Base-by-base conservation (phyloP, 208 protist genomes). In the Trypanosoma platydactyli region DNA sequence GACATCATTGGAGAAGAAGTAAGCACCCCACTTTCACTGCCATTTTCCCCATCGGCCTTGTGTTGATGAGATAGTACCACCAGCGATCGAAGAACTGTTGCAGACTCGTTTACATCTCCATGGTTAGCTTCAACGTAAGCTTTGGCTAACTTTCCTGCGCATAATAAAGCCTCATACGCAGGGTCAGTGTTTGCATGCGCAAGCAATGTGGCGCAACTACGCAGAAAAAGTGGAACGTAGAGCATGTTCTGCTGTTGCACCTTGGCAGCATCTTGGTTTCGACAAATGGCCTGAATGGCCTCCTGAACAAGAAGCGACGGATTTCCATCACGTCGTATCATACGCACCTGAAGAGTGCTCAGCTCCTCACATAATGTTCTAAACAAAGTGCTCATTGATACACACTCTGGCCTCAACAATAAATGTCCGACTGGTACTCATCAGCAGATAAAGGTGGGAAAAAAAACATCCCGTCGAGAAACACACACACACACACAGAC, bases 301-400 rank as follows among this genome's bases (percentile, higher is more conserved):
- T 92, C 77, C 22, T 49, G 41, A 5, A 72, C 63, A 22, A 92
- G 41, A 15, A 51, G 41, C 12, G 33, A 0, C 0, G 76, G 84
- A 27, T 73, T 63, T n/a, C 75, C 86, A 13, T 86, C 68, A 18
- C 90, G 84, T 20, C 78, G 83, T 44, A 96, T 76, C 59, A 94
- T 53, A 29, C 77, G 73, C 38, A 96, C 57, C 54, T 96, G 90
- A 9, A 96, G 64, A n/a, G 72, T 73, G 7, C 77, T 65, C 59
- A 96, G 69, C 63, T 95, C 86, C 16, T 87, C 64, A 49, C 83
- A 94, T 16, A 94, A 48, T 0, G 60, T 33, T 25, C 49, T 41
- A 70, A 89, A 79, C n/a, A 20, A 38, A n/a, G 40, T 22, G 24
- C 44, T 44, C 67, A 72, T 71, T 33, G 13, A 4, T 7, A 6